Evolutionary conservation across 2,329 filamentous ascomycete species (phyloP).

Genomic region (Aaosphaeria arxii): DNA sequence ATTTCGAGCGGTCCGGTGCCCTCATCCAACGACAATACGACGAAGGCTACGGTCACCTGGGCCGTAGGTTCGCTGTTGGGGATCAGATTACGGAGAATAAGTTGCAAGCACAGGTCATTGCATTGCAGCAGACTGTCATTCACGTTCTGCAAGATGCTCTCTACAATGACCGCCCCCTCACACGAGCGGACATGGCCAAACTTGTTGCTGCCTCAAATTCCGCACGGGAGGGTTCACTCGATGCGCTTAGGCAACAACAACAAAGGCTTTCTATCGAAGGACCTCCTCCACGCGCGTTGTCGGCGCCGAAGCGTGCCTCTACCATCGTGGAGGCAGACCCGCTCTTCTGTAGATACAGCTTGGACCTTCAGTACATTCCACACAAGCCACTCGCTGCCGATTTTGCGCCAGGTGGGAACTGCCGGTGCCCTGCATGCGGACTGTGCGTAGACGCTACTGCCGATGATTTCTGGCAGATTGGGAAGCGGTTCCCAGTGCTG

Average conservation of each 20-base stretch:
- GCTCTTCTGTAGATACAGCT: slow-evolving; percentile 35
- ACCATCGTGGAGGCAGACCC: slow-evolving; percentile 16
- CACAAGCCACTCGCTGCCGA: slow-evolving; percentile 25
- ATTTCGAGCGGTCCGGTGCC: slow-evolving; percentile 28
- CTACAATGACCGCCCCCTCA: slow-evolving; percentile 37
- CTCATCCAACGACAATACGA: slow-evolving; percentile 38
- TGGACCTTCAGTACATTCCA: slow-evolving; percentile 29
- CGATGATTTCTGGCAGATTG: slow-evolving; percentile 39
- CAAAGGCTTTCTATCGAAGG: slow-evolving; percentile 22
- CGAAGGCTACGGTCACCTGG: slow-evolving; percentile 34
- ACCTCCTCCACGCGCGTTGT: slow-evolving; percentile 8
- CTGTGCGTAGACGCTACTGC: slow-evolving; percentile 21
- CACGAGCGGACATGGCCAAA: slow-evolving; percentile 38
- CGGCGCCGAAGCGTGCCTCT: slow-evolving; percentile 22
- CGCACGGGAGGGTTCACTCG: slow-evolving; percentile 40
- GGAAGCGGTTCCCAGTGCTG: slow-evolving; percentile 28
- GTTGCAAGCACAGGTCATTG: slow-evolving; percentile 42
- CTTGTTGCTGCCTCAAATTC: slow-evolving; percentile 40
- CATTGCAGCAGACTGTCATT: slow-evolving; percentile 44
- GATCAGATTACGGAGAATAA: slow-evolving; percentile 42
- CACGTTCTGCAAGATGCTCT: slow-evolving; percentile 44
- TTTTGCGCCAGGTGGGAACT: slow-evolving; percentile 30
- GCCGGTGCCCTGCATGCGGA: slow-evolving; percentile 29
- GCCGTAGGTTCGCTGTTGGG: slow-evolving; percentile 36
- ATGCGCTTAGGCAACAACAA: slow-evolving; percentile 36